Conservation (phyloP, 1,139 yeast genomes). For the Geotrichum europaeum region DNA sequence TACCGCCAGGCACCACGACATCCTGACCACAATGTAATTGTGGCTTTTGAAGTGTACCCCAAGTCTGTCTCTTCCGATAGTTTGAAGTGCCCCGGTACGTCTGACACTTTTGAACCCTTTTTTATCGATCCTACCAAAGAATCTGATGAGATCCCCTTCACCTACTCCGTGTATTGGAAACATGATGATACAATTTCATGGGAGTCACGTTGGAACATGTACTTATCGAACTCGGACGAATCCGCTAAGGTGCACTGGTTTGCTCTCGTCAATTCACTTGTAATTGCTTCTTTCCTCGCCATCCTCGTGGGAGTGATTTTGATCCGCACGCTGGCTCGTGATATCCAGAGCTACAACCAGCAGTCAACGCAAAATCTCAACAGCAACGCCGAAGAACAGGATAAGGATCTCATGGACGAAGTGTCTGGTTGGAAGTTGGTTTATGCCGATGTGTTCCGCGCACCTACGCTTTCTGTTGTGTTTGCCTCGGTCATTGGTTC, state of each 20-base stretch:
- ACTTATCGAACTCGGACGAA: conserved; percentile 52
- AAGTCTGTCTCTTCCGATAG: conserved; percentile 56
- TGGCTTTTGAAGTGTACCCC: conserved; percentile 89
- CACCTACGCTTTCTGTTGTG: conserved; percentile 44
- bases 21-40: conserved; percentile 52
- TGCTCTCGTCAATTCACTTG: conserved; percentile 59
- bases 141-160: conserved; percentile 53
- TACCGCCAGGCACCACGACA: conserved; percentile 50
- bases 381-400: conserved; percentile 24
- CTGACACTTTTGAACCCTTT: conserved; percentile 22
- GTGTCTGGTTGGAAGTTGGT: conserved; percentile 51
- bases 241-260: conserved; percentile 60
- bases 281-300: conserved; percentile 53
- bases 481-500: conserved; percentile 60
- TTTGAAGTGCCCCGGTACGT: conserved; percentile 27
- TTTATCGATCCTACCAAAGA: conserved; percentile 30
- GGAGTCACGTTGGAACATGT: conserved; percentile 69
- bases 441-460: conserved; percentile 48
- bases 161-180: conserved; percentile 86
- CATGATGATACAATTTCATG: conserved; percentile 67
- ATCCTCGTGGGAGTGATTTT: conserved; percentile 59
- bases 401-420: conserved; percentile 29
- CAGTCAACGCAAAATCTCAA: conserved; percentile 17
- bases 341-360: conserved; percentile 39
- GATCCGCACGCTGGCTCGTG: conserved; percentile 43